Evolutionary conservation across 768 basidiomycete species (phyloP).

Genomic region (Lactarius akahatsu): DNA sequence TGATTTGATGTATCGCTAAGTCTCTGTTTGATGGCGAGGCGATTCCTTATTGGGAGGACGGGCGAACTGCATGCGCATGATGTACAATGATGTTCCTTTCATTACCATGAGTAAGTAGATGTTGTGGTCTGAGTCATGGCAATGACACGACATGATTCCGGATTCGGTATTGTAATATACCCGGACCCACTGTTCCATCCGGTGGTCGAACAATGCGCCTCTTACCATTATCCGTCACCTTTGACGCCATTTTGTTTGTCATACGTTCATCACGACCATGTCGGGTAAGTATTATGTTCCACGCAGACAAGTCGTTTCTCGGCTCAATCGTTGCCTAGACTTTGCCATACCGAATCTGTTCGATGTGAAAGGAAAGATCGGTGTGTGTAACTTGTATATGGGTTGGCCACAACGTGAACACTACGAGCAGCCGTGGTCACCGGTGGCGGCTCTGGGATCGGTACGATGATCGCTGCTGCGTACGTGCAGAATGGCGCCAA

Average conservation of each 20-base stretch:
- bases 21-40: background rate
- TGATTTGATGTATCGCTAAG: background rate
- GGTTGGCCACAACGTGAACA: background rate
- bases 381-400: conserved; percentile 4
- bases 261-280: conserved; percentile 1
- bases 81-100: background rate
- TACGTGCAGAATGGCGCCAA: conserved; percentile 84
- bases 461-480: conserved; percentile 79
- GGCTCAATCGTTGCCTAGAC: conserved; percentile 12
- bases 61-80: background rate
- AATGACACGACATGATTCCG: background rate
- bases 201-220: background rate
- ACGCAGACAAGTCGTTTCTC: background rate
- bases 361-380: conserved; percentile 29
- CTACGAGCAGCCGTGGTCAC: conserved; percentile 62
- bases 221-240: background rate
- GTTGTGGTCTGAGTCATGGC: background rate
- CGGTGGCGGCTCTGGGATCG: conserved; percentile 82
- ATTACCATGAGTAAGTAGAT: background rate
- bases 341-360: conserved; percentile 25
- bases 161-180: background rate
- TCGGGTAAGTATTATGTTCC: background rate
- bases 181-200: background rate
- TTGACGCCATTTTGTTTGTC: background rate
- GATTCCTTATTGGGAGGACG: background rate